Evolutionary conservation across 345 rosid species (phyloP).

Genomic region (Orychophragmus violaceus): DNA sequence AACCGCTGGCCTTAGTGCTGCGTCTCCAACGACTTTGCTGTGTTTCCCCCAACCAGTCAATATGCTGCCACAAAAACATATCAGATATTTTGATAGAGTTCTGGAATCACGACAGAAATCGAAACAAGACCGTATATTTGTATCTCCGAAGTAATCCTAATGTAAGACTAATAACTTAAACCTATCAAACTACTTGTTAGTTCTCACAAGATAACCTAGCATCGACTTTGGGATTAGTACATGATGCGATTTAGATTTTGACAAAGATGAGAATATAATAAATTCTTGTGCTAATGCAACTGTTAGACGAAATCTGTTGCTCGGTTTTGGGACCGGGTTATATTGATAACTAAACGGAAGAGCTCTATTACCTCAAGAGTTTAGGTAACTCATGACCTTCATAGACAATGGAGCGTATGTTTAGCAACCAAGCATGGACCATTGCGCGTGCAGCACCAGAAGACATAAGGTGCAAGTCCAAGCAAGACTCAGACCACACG

Average conservation of each 20-base stretch:
- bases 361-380: slow-evolving; percentile 51
- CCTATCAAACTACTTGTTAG: background rate
- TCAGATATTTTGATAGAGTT: background rate
- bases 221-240: background rate
- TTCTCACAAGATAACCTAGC: background rate
- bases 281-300: background rate
- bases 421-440: slow-evolving; percentile 91
- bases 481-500: slow-evolving; percentile 90
- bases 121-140: background rate
- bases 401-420: slow-evolving; percentile 66
- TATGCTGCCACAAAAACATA: slow-evolving; percentile 42
- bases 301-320: background rate
- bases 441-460: slow-evolving; percentile 93
- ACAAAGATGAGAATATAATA: background rate
- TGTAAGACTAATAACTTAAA: background rate
- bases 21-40: slow-evolving; percentile 87
- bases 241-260: background rate
- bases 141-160: background rate
- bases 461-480: slow-evolving; percentile 97
- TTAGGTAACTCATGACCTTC: slow-evolving; percentile 83
- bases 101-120: background rate
- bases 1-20: slow-evolving; percentile 62
- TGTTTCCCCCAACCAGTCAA: slow-evolving; percentile 99
- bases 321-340: background rate
- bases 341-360: background rate